phyloP scores from a whole-genome alignment of 495 filamentous ascomycete species.

The Xylaria telfairii region DNA sequence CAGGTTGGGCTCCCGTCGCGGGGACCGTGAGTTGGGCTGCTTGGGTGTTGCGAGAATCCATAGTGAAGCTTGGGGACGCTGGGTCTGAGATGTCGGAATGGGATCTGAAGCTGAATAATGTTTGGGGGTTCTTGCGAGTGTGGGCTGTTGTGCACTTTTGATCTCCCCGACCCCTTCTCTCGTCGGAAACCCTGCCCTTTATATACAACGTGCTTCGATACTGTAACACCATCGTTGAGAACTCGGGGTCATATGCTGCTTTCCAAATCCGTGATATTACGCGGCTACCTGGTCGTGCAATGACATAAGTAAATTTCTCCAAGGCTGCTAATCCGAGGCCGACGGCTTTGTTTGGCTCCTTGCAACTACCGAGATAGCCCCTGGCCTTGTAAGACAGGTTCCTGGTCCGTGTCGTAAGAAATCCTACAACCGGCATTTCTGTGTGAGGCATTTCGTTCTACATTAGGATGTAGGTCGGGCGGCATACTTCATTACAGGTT shows the following conservation, averaged over 20 bases:
- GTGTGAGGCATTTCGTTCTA: conserved; percentile 1
- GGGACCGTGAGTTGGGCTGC: neutral
- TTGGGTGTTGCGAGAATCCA: neutral
- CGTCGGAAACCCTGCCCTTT: neutral
- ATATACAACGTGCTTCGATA: neutral
- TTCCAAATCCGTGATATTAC: conserved; percentile 4
- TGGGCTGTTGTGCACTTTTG: neutral
- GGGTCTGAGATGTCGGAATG: neutral
- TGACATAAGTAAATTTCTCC: neutral
- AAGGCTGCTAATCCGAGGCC: neutral
- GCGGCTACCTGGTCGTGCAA: conserved; percentile 24
- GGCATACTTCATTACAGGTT: neutral
- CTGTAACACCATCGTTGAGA: conserved; percentile 7
- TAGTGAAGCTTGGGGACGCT: neutral
- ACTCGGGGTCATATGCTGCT: neutral
- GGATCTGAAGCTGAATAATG: neutral
- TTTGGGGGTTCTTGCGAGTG: neutral
- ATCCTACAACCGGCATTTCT: neutral
- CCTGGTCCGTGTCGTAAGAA: neutral
- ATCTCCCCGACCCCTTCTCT: neutral
- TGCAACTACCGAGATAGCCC: conserved; percentile 16
- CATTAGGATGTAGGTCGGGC: neutral
- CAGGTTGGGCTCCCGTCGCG: neutral
- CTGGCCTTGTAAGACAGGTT: conserved; percentile 1
- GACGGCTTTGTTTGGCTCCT: neutral